Base-by-base conservation (phyloP, 805 yeast species). In the Cyberlindnera americana region DNA sequence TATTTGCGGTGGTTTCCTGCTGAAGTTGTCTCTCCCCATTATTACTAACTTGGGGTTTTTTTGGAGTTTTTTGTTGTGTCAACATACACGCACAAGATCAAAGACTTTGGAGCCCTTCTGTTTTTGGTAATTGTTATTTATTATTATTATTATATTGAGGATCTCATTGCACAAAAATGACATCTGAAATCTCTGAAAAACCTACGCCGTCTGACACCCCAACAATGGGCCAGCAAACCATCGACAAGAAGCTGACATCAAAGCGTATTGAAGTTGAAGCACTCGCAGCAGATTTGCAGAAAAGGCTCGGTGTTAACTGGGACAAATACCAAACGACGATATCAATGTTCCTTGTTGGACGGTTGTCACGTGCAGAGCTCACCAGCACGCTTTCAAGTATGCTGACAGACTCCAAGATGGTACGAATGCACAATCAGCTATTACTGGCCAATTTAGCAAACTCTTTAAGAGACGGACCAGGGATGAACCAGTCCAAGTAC, bases 371-470 rank as follows among this genome's bases (percentile, higher is more conserved):
- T 35, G 60, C 62, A 16, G 99, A 91, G 61, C 68, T 91, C 40
- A 76, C 78, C 45, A 65, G 68, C 12, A 78, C 70, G 34, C 68
- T 87, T 23, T 67, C 69, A 31, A 73, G 73, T n/a, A 66, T 85
- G 19, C 66, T 89, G 37, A 40, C 43, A 0, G 52, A 53, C 31
- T 44, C 50, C 10, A 53, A 41, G 33, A 38, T 53, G 53, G 41
- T 76, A 27, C 68, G 78, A 40, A 73, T 81, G 67, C 99, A 93
- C 63, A 91, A 91, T 63, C 88, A 85, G 56, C 68, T 91, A 32
- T 64, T 91, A 31, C 67, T 91, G 40, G 79, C 95, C 13, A 83
- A 87, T 56, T 69, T 90, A 48, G 89, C 96, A 18, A 91, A 90
- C 61, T 76, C 96, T 5, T 67, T 87, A 40, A 73, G 87, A 42